Evolutionary conservation across 305 asterid genomes (phyloP), one percentile per base, ranked within the genome.

Genomic region (Fraxinus dipetala): DNA sequence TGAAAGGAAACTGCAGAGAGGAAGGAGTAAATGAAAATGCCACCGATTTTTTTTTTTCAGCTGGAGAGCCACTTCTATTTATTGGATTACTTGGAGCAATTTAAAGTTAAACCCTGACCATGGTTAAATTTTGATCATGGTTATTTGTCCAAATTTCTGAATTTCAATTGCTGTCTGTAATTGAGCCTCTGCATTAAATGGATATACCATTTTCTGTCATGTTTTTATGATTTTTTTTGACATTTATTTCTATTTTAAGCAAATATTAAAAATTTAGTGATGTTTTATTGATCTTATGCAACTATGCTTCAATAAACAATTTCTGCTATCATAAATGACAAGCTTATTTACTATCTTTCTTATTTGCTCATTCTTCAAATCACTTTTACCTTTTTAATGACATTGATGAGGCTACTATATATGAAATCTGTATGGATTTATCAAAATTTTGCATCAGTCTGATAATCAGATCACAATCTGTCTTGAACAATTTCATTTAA

Each of bases 51-150:
- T 79, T 76, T 26, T 35, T 38, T 73, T 79, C 78, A 76, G 82
- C 81, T 82, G 79, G 77, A 63, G 45, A 73, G 79, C 78, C 72
- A 78, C 83, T 65, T 77, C 82, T 75, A 65, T 73, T 79, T 76
- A 45, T 61, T n/a, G 79, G 75, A 30, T 30, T 69, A 24, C 79
- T 82, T 84, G 70, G 83, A 54, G 83, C 76, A 38, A 67, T 75
- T 13, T 34, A 84, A 38, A 65, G 83, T 82, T 76, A 80, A 86
- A 85, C 89, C 85, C 87, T 79, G 84, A 82, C 80, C 85, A 59
- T 84, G 85, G 84, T 85, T 87, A 79, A 54, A 79, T 75, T 83
- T 18, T 85, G 59, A 82, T 78, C 61, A 72, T 79, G 81, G 38
- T 77, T 76, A 48, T 36, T 77, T n/a, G 56, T 18, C 45, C 51